Evolutionary conservation across 768 basidiomycete species (phyloP).

Genomic region (Pulveroboletus sp.): DNA sequence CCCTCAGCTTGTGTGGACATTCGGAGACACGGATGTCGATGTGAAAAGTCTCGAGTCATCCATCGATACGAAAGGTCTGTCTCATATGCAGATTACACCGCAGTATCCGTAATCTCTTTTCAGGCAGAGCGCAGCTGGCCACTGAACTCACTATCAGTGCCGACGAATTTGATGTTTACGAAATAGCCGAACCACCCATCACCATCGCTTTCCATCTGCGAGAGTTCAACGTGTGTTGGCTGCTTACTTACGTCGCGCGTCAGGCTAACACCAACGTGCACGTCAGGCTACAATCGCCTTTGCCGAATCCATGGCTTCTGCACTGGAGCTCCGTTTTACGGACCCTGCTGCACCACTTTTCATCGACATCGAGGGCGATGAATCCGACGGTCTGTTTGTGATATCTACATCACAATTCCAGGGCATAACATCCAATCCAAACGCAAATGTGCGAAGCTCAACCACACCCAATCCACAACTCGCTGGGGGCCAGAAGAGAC

Average conservation of each 20-base stretch:
- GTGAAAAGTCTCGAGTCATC: slow-evolving; percentile 67
- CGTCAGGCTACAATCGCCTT: slow-evolving; percentile 73
- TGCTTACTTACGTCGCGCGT: not conserved
- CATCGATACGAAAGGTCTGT: slow-evolving; percentile 58
- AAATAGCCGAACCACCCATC: slow-evolving; percentile 57
- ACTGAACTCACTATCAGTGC: slow-evolving; percentile 75
- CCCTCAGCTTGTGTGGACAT: slow-evolving; percentile 80
- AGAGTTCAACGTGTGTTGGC: slow-evolving; percentile 66
- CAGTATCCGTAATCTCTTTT: not conserved
- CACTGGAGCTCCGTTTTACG: slow-evolving; percentile 72
- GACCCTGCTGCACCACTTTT: slow-evolving; percentile 71
- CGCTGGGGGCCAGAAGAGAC: slow-evolving; percentile 20
- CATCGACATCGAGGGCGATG: slow-evolving; percentile 70
- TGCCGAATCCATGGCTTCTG: slow-evolving; percentile 63
- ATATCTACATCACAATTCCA: slow-evolving; percentile 71
- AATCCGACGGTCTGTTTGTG: slow-evolving; percentile 63
- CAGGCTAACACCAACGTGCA: not conserved
- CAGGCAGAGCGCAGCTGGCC: slow-evolving; percentile 60
- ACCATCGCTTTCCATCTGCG: slow-evolving; percentile 76
- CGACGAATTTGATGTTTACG: slow-evolving; percentile 79
- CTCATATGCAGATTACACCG: not conserved
- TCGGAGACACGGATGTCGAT: slow-evolving; percentile 61
- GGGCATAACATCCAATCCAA: slow-evolving; percentile 22
- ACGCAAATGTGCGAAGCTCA: slow-evolving; percentile 9
- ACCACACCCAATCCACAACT: slow-evolving; percentile 17